Conservation (phyloP, 305 asterid genomes). For the Ruellia speciosa region DNA sequence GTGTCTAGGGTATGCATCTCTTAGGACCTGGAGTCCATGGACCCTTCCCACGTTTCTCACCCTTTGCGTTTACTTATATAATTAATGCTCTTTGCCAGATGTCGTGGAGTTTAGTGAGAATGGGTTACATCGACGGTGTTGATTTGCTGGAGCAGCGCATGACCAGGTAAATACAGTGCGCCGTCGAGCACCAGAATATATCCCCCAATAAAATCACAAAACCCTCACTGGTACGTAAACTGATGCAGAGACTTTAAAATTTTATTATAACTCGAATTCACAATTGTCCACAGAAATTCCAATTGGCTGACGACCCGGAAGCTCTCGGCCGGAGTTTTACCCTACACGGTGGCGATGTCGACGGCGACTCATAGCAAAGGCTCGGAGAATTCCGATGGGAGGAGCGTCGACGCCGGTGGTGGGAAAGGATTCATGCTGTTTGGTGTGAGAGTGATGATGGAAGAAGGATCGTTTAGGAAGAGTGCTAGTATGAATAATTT, state of each 20-base stretch:
- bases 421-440: slow-evolving; percentile 72
- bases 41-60: background rate
- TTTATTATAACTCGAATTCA: background rate
- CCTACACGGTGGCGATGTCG: slow-evolving; percentile 19
- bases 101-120: background rate
- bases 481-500: slow-evolving; percentile 83
- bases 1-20: background rate
- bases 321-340: background rate
- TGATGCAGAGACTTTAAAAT: slow-evolving; percentile 16
- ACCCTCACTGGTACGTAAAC: slow-evolving; percentile 45
- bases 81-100: background rate
- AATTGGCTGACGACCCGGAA: background rate
- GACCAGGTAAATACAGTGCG: slow-evolving; percentile 19
- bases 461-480: slow-evolving; percentile 77
- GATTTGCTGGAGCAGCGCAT: slow-evolving; percentile 11
- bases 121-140: slow-evolving; percentile 15
- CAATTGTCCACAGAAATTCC: background rate
- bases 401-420: slow-evolving; percentile 28
- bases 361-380: slow-evolving; percentile 19
- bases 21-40: background rate
- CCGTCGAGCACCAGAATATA: slow-evolving; percentile 28
- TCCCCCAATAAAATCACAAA: slow-evolving; percentile 28
- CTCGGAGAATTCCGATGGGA: slow-evolving; percentile 29
- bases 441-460: slow-evolving; percentile 81
- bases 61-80: no score